A percentile compares a stretch with the other conserved stretches of the same genome.
Evolutionary conservation across 768 basidiomycete species (phyloP).

Genomic region (Chalciporus sphaerocephalus): DNA sequence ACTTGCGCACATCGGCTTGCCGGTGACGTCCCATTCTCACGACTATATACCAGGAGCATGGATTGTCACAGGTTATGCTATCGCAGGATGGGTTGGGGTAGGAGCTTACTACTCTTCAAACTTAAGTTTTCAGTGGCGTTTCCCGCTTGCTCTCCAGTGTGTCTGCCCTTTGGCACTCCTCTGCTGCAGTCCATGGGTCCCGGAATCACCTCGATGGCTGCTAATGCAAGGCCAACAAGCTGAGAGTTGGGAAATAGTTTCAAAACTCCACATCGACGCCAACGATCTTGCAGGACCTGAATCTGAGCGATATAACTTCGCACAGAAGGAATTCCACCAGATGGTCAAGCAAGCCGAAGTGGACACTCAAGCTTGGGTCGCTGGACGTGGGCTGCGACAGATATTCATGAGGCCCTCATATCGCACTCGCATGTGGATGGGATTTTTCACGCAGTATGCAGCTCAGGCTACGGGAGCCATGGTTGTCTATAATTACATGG

Average conservation of each 20-base stretch:
- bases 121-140: neutral
- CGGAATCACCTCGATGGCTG: neutral
- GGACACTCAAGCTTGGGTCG: conserved; percentile 2
- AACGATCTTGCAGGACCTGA: neutral
- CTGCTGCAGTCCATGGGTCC: neutral
- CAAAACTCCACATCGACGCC: neutral
- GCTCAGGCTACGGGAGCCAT: neutral
- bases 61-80: neutral
- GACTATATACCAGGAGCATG: neutral
- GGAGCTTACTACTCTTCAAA: neutral
- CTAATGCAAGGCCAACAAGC: neutral
- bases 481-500: neutral
- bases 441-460: neutral
- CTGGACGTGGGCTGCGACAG: conserved; percentile 1
- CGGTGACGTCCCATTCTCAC: neutral
- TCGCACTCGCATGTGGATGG: conserved; percentile 6
- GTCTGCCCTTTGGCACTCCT: neutral
- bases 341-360: conserved; percentile 6
- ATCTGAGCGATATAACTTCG: neutral
- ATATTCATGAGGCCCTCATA: conserved; percentile 4
- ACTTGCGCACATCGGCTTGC: neutral
- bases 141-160: neutral
- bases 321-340: conserved; percentile 2
- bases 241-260: neutral
- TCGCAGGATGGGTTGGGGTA: neutral